Conservation (phyloP, 78 protist species). For the Creolimax fragrantissima region DNA sequence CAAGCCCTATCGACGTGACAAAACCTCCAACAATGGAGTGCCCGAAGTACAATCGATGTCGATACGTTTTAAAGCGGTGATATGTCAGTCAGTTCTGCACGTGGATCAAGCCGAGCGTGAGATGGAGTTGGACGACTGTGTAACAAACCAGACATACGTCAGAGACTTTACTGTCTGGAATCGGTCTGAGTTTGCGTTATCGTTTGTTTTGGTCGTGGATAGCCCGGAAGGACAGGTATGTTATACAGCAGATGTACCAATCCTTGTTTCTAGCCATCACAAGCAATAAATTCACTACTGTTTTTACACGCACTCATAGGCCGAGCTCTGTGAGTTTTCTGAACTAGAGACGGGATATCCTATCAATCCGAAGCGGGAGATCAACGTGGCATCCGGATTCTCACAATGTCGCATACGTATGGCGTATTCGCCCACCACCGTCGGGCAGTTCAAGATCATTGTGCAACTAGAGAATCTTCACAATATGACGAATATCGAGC, state of each 20-base stretch:
- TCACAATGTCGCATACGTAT: constrained; percentile 40
- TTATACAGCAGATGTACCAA: too few species aligned
- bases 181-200: constrained; percentile 53
- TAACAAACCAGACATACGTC: constrained; percentile 29
- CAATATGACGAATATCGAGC: constrained; percentile 27
- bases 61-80: background rate
- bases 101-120: constrained; percentile 34
- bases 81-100: constrained; percentile 33
- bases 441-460: constrained; percentile 28
- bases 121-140: constrained; percentile 48
- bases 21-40: too few species aligned
- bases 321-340: constrained; percentile 23
- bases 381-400: constrained; percentile 7
- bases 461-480: constrained; percentile 37
- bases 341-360: constrained; percentile 39
- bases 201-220: constrained; percentile 14
- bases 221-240: constrained; percentile 22
- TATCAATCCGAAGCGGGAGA: background rate
- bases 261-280: too few species aligned
- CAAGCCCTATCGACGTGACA: too few species aligned
- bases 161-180: constrained; percentile 65
- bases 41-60: too few species aligned
- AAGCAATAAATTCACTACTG: too few species aligned
- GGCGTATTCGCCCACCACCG: constrained; percentile 24
- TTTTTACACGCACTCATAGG: background rate